phyloP scores from a whole-genome alignment of 2,329 filamentous ascomycete genomes.

The Curvularia spicifera region DNA sequence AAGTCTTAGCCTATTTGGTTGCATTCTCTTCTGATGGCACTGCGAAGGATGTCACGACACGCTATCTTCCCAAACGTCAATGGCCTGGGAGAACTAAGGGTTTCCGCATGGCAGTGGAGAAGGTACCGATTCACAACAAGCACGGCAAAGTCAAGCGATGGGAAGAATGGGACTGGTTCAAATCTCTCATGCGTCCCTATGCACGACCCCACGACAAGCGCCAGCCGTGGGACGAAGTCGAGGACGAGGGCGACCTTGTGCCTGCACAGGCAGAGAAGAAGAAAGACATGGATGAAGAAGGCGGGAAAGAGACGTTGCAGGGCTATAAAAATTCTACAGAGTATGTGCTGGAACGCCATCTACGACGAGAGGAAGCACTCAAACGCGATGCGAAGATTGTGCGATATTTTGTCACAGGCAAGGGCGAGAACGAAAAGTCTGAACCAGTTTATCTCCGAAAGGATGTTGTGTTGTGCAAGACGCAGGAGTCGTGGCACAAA shows the following conservation, averaged over 20 bases:
- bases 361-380: slow-evolving; percentile 91
- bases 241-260: slow-evolving; percentile 78
- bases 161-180: slow-evolving; percentile 89
- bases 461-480: slow-evolving; percentile 86
- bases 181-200: slow-evolving; percentile 77
- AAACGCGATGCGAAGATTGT: slow-evolving; percentile 71
- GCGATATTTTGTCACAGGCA: slow-evolving; percentile 76
- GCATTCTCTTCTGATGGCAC: slow-evolving; percentile 84
- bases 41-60: slow-evolving; percentile 91
- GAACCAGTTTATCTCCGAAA: slow-evolving; percentile 81
- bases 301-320: slow-evolving; percentile 77
- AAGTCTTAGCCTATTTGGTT: slow-evolving; percentile 88
- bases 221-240: slow-evolving; percentile 77
- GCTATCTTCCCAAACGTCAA: slow-evolving; percentile 82
- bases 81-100: slow-evolving; percentile 92
- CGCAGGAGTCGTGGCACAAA: slow-evolving; percentile 96
- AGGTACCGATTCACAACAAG: slow-evolving; percentile 78
- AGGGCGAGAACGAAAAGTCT: slow-evolving; percentile 73
- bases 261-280: slow-evolving; percentile 67
- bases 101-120: slow-evolving; percentile 76
- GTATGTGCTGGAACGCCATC: slow-evolving; percentile 82
- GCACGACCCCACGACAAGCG: slow-evolving; percentile 58
- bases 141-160: slow-evolving; percentile 78
- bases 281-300: slow-evolving; percentile 73
- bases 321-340: slow-evolving; percentile 87